Evolutionary conservation across 495 filamentous ascomycete genomes (phyloP).

Genomic region (Platismatia glauca): DNA sequence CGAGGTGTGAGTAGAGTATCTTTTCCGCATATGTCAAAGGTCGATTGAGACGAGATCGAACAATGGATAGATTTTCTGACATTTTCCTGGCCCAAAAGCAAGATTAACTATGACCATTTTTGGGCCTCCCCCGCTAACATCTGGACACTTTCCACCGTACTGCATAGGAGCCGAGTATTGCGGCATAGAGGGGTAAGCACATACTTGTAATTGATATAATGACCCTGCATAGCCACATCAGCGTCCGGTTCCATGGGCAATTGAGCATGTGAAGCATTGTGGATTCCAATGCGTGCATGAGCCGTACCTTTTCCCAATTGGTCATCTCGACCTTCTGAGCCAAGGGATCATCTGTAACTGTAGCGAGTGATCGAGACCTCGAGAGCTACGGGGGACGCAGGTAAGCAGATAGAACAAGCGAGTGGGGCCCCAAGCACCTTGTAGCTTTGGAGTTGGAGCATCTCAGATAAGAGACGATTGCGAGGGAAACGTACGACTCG

Average conservation of each 20-base stretch:
- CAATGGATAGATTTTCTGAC: constrained; percentile 90
- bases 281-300: constrained; percentile 18
- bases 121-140: not conserved
- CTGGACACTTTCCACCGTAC: not conserved
- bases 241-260: not conserved
- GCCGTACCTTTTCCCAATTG: constrained; percentile 57
- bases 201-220: constrained; percentile 74
- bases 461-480: not conserved
- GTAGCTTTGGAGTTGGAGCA: not conserved
- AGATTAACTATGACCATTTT: constrained; percentile 29
- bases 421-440: constrained; percentile 13
- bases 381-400: constrained; percentile 33
- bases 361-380: constrained; percentile 50
- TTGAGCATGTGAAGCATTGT: not conserved
- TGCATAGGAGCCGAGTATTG: not conserved
- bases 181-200: constrained; percentile 17
- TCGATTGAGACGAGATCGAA: constrained; percentile 77
- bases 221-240: constrained; percentile 38
- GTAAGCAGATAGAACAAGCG: constrained; percentile 24
- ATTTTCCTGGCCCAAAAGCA: constrained; percentile 67
- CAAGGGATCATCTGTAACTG: constrained; percentile 54
- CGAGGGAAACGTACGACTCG: constrained; percentile 43
- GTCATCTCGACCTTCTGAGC: constrained; percentile 75
- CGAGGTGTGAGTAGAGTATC: constrained; percentile 96
- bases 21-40: constrained; percentile 96